Evolutionary conservation across 768 basidiomycete species (phyloP).

Genomic region (Termitomyces sp.): DNA sequence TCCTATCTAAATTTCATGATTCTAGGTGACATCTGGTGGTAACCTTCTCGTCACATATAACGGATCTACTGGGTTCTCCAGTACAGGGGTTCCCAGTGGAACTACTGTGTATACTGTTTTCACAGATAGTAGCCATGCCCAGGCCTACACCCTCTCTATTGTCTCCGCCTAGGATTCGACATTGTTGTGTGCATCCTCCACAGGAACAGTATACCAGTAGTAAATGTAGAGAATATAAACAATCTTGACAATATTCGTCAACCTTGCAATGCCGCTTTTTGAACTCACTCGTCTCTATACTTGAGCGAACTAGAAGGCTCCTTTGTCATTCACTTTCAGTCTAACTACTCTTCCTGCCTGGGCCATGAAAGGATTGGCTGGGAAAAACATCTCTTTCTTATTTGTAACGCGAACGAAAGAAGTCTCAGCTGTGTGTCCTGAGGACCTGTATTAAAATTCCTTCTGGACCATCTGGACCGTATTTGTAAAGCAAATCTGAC

Average conservation of each 20-base stretch:
- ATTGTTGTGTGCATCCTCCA: neutral
- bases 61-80: conserved; percentile 46
- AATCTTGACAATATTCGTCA: neutral
- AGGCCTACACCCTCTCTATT: conserved; percentile 34
- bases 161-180: conserved; percentile 21
- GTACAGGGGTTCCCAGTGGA: conserved; percentile 48
- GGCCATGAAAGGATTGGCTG: conserved; percentile 24
- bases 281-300: conserved; percentile 39
- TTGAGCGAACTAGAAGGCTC: too few species aligned
- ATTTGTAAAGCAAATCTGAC: conserved; percentile 22
- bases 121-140: conserved; percentile 25
- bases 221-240: neutral
- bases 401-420: conserved; percentile 55
- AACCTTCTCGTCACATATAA: conserved; percentile 42
- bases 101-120: conserved; percentile 33
- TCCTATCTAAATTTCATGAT: neutral
- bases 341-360: conserved; percentile 28
- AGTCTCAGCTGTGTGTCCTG: too few species aligned
- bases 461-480: conserved; percentile 57
- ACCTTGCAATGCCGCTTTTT: conserved; percentile 36
- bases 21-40: conserved; percentile 41
- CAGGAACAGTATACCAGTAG: neutral
- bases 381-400: conserved; percentile 36
- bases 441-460: conserved; percentile 56
- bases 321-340: conserved; percentile 39